These are phyloP conservation scores for Daldinia sp. DNA, from an alignment of 2,329 filamentous ascomycete genomes.

Conservation along the genomic window DNA sequence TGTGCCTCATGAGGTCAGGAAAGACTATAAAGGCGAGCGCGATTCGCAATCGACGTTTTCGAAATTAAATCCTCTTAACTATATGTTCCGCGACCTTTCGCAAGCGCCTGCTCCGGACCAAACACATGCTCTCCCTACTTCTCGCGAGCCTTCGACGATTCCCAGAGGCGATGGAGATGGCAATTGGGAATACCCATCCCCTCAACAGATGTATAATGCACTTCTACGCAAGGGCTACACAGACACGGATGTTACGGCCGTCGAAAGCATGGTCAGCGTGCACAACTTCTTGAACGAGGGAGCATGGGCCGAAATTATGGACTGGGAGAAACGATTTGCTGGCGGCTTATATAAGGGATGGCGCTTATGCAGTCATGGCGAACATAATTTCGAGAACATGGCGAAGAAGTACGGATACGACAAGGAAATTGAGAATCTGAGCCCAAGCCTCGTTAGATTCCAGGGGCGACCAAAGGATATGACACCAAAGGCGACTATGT, in stretches of 20 bases:
- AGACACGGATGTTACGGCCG: constrained; percentile 91
- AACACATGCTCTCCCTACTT: constrained; percentile 77
- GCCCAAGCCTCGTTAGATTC: constrained; percentile 85
- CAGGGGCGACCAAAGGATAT: constrained; percentile 89
- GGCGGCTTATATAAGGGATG: constrained; percentile 79
- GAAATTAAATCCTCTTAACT: constrained; percentile 81
- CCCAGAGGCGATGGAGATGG: constrained; percentile 82
- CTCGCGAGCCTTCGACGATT: constrained; percentile 88
- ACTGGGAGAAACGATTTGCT: constrained; percentile 90
- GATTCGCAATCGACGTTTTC: constrained; percentile 63
- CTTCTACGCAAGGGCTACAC: constrained; percentile 95
- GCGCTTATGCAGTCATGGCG: constrained; percentile 79
- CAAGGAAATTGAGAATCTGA: constrained; percentile 64
- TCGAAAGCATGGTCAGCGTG: constrained; percentile 96
- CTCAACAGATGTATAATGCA: constrained; percentile 99
- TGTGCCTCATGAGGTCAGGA: constrained; percentile 56
- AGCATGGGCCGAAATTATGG: constrained; percentile 93
- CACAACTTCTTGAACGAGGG: constrained; percentile 99
- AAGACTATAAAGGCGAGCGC: constrained; percentile 25
- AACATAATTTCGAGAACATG: constrained; percentile 67
- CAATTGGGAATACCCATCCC: constrained; percentile 98
- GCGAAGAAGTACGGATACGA: constrained; percentile 60
- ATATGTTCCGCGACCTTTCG: constrained; percentile 91
- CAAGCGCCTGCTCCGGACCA: constrained; percentile 83
- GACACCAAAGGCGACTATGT: constrained; percentile 90